These are phyloP conservation scores for Sugiyamaella castrensis DNA, from an alignment of 1,139 yeast species.

Conservation along the genomic window DNA sequence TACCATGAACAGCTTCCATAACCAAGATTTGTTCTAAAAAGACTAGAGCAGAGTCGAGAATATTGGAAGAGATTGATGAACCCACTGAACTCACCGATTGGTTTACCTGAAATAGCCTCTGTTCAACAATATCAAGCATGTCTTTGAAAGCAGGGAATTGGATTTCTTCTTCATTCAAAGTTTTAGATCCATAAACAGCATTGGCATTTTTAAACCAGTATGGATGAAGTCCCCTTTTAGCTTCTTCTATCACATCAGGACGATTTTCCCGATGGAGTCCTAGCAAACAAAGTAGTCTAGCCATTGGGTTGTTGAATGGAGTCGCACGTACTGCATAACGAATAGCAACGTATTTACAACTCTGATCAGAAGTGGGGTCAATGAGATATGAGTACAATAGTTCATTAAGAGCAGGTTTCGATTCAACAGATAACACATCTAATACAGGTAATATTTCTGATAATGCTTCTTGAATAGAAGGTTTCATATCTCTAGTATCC, in stretches of 20 bases:
- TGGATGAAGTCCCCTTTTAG: constrained; percentile 79
- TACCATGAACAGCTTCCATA: constrained; percentile 56
- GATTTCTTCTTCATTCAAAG: constrained; percentile 8
- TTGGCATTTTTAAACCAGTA: constrained; percentile 51
- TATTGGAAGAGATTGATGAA: constrained; percentile 20
- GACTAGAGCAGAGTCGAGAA: constrained; percentile 35
- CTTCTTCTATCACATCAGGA: constrained; percentile 76
- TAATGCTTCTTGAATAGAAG: constrained; percentile 71
- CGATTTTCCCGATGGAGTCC: constrained; percentile 58
- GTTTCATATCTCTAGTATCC: constrained; percentile 60
- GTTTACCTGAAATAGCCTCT: constrained; percentile 1
- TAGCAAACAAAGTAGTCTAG: constrained; percentile 64
- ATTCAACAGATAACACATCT: constrained; percentile 40
- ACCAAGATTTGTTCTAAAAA: constrained; percentile 51
- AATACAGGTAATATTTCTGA: constrained; percentile 56
- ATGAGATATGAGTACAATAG: constrained; percentile 45
- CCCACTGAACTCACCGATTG: constrained; percentile 1
- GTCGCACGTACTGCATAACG: constrained; percentile 65
- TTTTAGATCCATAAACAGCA: constrained; percentile 18
- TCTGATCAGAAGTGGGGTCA: constrained; percentile 29
- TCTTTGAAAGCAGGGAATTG: constrained; percentile 35
- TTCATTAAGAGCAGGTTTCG: constrained; percentile 46
- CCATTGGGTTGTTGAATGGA: constrained; percentile 65
- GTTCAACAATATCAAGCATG: constrained; percentile 20
- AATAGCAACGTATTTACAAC: constrained; percentile 60